Evolutionary conservation across 768 basidiomycete species (phyloP), one percentile per base, ranked within the genome.

Genomic region (Grammothele lineata): DNA sequence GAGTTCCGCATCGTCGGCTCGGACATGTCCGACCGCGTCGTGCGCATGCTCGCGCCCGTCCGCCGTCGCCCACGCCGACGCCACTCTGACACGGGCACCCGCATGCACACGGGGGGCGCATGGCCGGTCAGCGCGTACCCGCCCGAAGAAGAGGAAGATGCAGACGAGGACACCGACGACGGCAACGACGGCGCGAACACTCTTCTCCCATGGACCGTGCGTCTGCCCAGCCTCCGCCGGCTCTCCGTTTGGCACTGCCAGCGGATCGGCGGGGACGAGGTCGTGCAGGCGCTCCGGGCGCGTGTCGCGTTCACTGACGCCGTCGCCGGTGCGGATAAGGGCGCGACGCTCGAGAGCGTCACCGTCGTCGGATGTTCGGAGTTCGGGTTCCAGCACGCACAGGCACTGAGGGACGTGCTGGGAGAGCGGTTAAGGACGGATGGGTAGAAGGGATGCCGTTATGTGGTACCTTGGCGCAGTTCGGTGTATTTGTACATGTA

Each of bases 21-120:
- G 8, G 87, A 90, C 62, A 85, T 89, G 87, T 85, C 85, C 22
- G 73, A 89, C 66, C 77, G 68, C 33, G 87, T 89, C 48, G 70
- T 89, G 34, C 63, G 66, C 25, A 68, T 87, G 50, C 68, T 90
- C 19, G 70, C 68, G 35, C 83, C 83, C 30, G 59, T 37, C 45
- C 50, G 46, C 24, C 38, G 24, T 10, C 43, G 43, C 4, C 22
- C n/a, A 32, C 27, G 27, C 27, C 27, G 27, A 14, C 8, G 27
- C 7, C 27, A 32, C 27, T 7, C 27, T 14, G 27, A 14, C 8
- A 14, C 7, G 8, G 27, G 27, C 27, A 7, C 27, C n/a, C 18
- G 25, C 12, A 64, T 50, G 52, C 43, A 37, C 21, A 14, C 51
- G 32, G 54, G 41, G 27, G 38, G 11, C 25, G 45, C 15, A 40